Conservation (phyloP, 768 basidiomycete species). For the Auriscalpium orientale region DNA sequence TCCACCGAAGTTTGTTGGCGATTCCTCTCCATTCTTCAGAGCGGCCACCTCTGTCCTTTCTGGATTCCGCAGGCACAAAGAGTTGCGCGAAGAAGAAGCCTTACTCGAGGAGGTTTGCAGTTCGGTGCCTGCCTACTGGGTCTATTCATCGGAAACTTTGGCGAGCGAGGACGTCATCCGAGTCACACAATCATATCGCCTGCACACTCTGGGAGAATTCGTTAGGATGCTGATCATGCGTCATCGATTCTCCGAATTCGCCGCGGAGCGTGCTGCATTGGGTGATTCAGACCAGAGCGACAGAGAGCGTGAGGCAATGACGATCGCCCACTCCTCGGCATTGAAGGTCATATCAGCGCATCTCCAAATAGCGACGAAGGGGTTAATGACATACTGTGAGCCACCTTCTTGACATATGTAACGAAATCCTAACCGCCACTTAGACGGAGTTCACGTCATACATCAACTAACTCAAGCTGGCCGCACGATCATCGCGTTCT, state of each 20-base stretch:
- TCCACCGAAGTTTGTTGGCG: slow-evolving; percentile 53
- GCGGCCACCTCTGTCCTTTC: slow-evolving; percentile 64
- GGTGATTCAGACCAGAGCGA: slow-evolving; percentile 50
- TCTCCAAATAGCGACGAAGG: slow-evolving; percentile 77
- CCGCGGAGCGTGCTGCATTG: slow-evolving; percentile 57
- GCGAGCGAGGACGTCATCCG: slow-evolving; percentile 82
- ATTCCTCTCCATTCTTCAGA: slow-evolving; percentile 69
- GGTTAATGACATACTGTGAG: slow-evolving; percentile 93
- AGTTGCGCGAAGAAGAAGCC: slow-evolving; percentile 71
- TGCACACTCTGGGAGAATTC: slow-evolving; percentile 84
- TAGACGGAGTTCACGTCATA: slow-evolving; percentile 92
- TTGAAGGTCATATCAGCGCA: slow-evolving; percentile 78
- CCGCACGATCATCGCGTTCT: slow-evolving; percentile 78
- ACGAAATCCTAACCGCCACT: background rate
- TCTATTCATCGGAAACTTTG: slow-evolving; percentile 72
- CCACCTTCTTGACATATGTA: slow-evolving; percentile 6
- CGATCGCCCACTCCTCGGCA: slow-evolving; percentile 68
- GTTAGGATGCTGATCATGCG: slow-evolving; percentile 84
- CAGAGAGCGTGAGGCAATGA: slow-evolving; percentile 72
- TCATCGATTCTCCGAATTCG: slow-evolving; percentile 73
- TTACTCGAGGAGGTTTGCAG: slow-evolving; percentile 74
- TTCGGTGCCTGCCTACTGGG: slow-evolving; percentile 70
- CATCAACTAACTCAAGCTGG: slow-evolving; percentile 94
- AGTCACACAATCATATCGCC: slow-evolving; percentile 78
- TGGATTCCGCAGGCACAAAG: slow-evolving; percentile 51